These are phyloP conservation scores for Solanum hybrid DNA, from an alignment of 305 asterid genomes.

Conservation along the genomic window DNA sequence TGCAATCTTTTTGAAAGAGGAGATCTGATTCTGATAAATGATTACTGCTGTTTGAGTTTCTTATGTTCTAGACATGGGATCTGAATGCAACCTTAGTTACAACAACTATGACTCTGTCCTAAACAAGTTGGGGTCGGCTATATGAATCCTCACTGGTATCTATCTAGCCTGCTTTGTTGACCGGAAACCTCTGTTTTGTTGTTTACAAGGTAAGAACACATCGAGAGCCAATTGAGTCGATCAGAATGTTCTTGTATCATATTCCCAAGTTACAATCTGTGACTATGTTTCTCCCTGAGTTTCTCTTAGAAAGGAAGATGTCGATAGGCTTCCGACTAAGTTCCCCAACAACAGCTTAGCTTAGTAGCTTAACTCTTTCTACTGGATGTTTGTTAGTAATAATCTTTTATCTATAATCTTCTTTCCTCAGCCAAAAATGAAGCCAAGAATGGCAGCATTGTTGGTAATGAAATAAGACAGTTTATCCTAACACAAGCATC, in stretches of 20 bases:
- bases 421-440: too few relatives aligned
- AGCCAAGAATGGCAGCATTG: too few relatives aligned
- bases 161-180: not conserved
- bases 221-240: not conserved
- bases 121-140: not conserved
- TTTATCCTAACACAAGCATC: too few relatives aligned
- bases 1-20: not conserved
- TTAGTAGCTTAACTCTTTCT: too few relatives aligned
- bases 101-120: not conserved
- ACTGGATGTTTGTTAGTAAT: too few relatives aligned
- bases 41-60: not conserved
- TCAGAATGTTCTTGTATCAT: not conserved
- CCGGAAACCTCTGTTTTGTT: not conserved
- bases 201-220: not conserved
- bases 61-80: not conserved
- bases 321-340: too few relatives aligned
- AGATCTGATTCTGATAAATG: not conserved
- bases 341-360: too few relatives aligned
- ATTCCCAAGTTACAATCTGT: not conserved
- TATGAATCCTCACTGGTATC: not conserved
- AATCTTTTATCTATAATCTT: too few relatives aligned
- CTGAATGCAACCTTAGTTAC: not conserved
- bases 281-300: too few relatives aligned
- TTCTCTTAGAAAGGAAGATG: too few relatives aligned
- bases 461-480: too few relatives aligned